Evolutionary conservation across 306 rosid species (phyloP), one percentile per base, ranked within the genome.

Genomic region (Quercus cerris): DNA sequence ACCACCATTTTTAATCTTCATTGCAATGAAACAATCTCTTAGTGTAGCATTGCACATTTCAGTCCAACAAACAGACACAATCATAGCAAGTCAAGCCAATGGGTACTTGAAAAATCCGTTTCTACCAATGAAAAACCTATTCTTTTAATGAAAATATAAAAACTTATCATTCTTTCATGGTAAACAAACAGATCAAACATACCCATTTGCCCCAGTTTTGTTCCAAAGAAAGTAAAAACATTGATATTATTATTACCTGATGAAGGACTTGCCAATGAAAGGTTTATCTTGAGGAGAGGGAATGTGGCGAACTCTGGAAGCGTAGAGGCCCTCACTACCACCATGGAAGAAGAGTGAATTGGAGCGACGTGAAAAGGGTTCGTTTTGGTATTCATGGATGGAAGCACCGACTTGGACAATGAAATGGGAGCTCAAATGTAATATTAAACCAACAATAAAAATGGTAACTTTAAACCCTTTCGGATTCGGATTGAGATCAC

Each of bases 291-390:
- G 89, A 31, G 87, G 84, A 71, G 74, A 51, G 55, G 70, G 79
- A 27, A 85, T 70, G 66, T 28, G 56, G 49, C 61, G 31, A 44
- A 63, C 75, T 61, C 73, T 86, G 67, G 94, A 89, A 59, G 94
- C 92, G 23, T 89, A 86, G 35, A 91, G 94, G 58, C 97, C 92
- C 82, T 91, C 97, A 79, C 97, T 91, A 7, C 97, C 94, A 27
- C 94, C 97, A 84, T 89, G 94, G 86, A 91, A 88, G 87, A 91
- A 91, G 85, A 91, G 86, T 30, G 97, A 89, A 86, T 91, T 91
- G 35, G 94, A 80, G 4, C 94, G 90, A 71, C 85, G 92, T 75
- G 84, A 87, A 33, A 91, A 91, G 58, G 87, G 56, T 20, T 89
- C 90, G 74, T 84, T 80, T 73, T 77, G 86, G 82, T 91, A 91